Conservation (phyloP, 1,284 basidiomycete species). For the Trichosporon sp. region DNA sequence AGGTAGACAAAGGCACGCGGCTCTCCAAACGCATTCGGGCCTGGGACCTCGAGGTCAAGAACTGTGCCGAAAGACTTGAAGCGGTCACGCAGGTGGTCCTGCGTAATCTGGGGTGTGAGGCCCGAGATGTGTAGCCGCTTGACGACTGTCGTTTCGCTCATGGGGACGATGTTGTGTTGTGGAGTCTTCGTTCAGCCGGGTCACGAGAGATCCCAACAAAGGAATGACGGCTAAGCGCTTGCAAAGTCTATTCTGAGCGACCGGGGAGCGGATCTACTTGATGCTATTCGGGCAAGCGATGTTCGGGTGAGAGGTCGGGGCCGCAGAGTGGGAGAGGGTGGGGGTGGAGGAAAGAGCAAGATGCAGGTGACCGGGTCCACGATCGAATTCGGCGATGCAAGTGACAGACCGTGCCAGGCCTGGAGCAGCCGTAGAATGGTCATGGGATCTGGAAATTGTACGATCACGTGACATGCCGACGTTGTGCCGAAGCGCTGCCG, state of each 20-base stretch:
- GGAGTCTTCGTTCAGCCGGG: background rate
- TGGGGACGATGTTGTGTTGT: slow-evolving; percentile 2
- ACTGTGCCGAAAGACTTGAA: slow-evolving; percentile 53
- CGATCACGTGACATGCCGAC: background rate
- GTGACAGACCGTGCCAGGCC: background rate
- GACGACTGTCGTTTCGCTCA: slow-evolving; percentile 35
- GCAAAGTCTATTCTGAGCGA: background rate
- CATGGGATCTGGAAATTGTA: slow-evolving; percentile 1
- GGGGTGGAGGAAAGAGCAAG: background rate
- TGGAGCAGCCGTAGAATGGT: background rate
- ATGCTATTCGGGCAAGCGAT: background rate
- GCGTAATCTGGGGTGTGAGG: slow-evolving; percentile 51
- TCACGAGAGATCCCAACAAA: background rate
- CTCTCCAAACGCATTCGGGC: slow-evolving; percentile 49
- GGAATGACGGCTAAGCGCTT: background rate
- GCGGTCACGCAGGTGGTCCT: slow-evolving; percentile 51
- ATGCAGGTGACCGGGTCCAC: background rate
- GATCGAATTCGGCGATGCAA: slow-evolving; percentile 2
- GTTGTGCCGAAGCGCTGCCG: background rate
- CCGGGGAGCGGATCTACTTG: background rate
- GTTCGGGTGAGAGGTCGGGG: background rate
- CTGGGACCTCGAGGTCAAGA: slow-evolving; percentile 45
- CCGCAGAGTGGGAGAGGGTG: background rate
- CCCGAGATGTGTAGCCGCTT: slow-evolving; percentile 54
- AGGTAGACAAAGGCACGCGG: slow-evolving; percentile 52